Base-by-base conservation (phyloP, 345 rosid species). In the Diplotaxis tenuifolia region DNA sequence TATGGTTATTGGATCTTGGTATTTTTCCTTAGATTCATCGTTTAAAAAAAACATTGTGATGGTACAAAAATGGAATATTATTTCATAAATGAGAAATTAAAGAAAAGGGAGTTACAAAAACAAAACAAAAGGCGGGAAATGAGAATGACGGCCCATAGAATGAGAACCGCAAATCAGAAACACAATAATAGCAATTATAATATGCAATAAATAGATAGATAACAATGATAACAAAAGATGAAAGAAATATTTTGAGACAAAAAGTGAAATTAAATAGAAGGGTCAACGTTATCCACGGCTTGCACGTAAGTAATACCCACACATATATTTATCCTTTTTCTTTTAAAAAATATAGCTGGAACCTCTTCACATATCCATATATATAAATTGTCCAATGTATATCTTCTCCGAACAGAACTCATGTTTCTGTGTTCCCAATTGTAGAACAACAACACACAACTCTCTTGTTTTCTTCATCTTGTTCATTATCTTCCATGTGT, bases 231-330 rank as follows among this genome's bases (percentile, higher is more conserved):
- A 57, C 14, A 47, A 4, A 29, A 9, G 23, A 21, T 5, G 19
- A 59, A 67, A 28, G 1, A 69, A 21, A 28, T 18, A 55, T 54
- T 65, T 45, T 2, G 45, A 70, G 72, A 65, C 34, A 57, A 76
- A 45, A 70, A 56, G 42, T 64, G 42, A 70, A 31, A 55, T 32
- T 50, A 66, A 18, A 49, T 14, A 19, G 71, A 64, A 23, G 72
- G 66, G 78, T 70, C 80, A 79, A 80, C 81, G 49, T 74, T 83
- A 78, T 81, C 82, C 80, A 67, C 71, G 79, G 59, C 79, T 76
- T 67, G 61, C 78, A 58, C 72, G 73, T 61, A 77, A 77, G 77
- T 77, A 53, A 57, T 47, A 64, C 83, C 83, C 67, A 67, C 82
- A 68, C 80, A 63, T 32, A 67, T 75, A 53, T 50, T 52, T 65